These are phyloP conservation scores for Neurospora terricola DNA, from an alignment of 495 filamentous ascomycete species.

Conservation along the genomic window DNA sequence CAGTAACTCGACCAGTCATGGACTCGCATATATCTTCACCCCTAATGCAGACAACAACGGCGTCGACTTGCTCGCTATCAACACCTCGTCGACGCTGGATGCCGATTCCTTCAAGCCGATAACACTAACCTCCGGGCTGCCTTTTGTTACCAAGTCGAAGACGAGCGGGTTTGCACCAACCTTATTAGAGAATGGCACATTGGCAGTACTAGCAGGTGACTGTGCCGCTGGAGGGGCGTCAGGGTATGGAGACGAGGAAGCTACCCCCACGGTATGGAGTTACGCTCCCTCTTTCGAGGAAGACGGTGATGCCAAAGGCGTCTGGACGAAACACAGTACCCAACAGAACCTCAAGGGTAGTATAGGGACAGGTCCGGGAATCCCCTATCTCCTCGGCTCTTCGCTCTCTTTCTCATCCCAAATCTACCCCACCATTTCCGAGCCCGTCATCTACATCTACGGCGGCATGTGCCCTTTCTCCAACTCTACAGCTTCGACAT, in stretches of 20 bases:
- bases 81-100: constrained; percentile 48
- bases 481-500: constrained; percentile 32
- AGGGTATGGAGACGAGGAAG: neutral
- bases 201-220: constrained; percentile 60
- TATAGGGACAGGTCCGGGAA: constrained; percentile 21
- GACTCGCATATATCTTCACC: constrained; percentile 51
- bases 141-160: constrained; percentile 45
- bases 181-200: constrained; percentile 52
- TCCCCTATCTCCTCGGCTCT: constrained; percentile 57
- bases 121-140: constrained; percentile 51
- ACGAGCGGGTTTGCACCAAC: constrained; percentile 50
- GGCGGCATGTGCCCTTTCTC: constrained; percentile 77
- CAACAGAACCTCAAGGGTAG: constrained; percentile 1
- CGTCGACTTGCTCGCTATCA: constrained; percentile 50
- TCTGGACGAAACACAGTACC: constrained; percentile 20
- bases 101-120: constrained; percentile 40
- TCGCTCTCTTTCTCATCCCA: constrained; percentile 58
- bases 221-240: constrained; percentile 38
- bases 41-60: constrained; percentile 26
- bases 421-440: constrained; percentile 36
- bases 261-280: constrained; percentile 26
- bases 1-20: constrained; percentile 17
- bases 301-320: constrained; percentile 5
- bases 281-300: constrained; percentile 14
- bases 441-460: constrained; percentile 57